Conservation (phyloP, 148 eudicot genomes). For the Heliamphora exappendiculata region DNA sequence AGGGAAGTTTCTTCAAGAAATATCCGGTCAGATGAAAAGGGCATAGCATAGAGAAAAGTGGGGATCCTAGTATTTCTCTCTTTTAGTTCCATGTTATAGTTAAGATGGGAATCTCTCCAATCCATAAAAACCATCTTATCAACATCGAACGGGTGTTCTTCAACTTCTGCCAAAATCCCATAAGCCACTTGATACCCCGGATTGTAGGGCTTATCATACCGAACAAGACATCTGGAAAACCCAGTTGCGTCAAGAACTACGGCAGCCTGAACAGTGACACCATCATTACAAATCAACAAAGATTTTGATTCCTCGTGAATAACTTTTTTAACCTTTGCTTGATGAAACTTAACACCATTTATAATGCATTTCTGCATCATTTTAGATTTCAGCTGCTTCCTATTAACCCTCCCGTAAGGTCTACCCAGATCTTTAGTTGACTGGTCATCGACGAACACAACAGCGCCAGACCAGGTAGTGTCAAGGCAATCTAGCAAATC, state of each 20-base stretch:
- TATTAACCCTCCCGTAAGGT: constrained; percentile 93
- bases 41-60: constrained; percentile 96
- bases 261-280: constrained; percentile 72
- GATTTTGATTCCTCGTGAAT: constrained; percentile 82
- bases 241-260: constrained; percentile 99
- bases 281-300: constrained; percentile 71
- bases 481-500: constrained; percentile 96
- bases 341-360: constrained; percentile 88
- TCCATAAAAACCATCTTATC: constrained; percentile 98
- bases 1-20: constrained; percentile 96
- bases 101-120: constrained; percentile 94
- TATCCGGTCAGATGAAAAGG: constrained; percentile 65
- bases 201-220: constrained; percentile 88
- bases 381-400: constrained; percentile 82
- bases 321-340: constrained; percentile 77
- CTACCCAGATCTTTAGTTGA: constrained; percentile 63
- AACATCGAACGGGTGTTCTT: constrained; percentile 86
- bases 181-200: constrained; percentile 98
- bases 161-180: constrained; percentile 94
- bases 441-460: constrained; percentile 62
- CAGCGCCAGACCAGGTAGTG: constrained; percentile 93
- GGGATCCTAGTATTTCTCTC: constrained; percentile 73
- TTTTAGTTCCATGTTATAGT: constrained; percentile 39
- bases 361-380: constrained; percentile 93
- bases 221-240: constrained; percentile 77